Percentiles rank a stretch among this genome's conserved stretches.
Conservation (phyloP, 1,284 basidiomycete genomes). For the Malassezia obtusa region DNA sequence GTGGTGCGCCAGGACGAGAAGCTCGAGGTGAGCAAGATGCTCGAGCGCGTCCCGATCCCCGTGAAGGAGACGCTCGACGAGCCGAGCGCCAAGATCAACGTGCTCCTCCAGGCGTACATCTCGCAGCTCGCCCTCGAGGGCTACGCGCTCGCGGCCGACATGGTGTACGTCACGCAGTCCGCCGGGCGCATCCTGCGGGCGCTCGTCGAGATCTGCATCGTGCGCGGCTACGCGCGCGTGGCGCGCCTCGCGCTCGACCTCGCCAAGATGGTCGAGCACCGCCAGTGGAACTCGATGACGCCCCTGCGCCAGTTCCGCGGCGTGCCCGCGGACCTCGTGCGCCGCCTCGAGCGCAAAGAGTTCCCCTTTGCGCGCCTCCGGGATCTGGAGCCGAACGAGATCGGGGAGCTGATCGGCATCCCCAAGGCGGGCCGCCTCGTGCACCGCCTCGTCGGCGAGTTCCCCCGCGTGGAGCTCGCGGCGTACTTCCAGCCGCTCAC, state of each 20-base stretch:
- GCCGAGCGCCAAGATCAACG: constrained; percentile 93
- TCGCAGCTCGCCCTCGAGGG: constrained; percentile 88
- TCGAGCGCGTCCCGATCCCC: constrained; percentile 92
- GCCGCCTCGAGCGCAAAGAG: constrained; percentile 92
- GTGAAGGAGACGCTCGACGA: constrained; percentile 96
- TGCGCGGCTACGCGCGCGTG: constrained; percentile 93
- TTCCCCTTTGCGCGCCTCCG: constrained; percentile 50
- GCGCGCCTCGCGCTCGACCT: constrained; percentile 81
- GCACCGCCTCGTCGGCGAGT: constrained; percentile 87
- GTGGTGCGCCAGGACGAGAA: constrained; percentile 56
- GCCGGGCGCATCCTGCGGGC: constrained; percentile 72
- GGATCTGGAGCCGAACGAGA: constrained; percentile 46
- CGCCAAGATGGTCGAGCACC: constrained; percentile 78
- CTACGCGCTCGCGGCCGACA: constrained; percentile 93
- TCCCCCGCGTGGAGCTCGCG: constrained; percentile 77
- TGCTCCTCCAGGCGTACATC: constrained; percentile 87
- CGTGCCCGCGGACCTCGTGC: constrained; percentile 72
- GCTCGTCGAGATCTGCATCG: constrained; percentile 95
- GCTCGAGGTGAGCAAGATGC: constrained; percentile 72
- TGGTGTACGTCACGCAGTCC: constrained; percentile 68
- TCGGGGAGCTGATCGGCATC: constrained; percentile 82
- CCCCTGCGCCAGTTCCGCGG: constrained; percentile 90
- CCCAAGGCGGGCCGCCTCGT: constrained; percentile 77
- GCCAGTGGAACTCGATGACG: constrained; percentile 93
- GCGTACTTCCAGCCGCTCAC: constrained; percentile 49